These are phyloP conservation scores for Sarocladium brachiariae DNA, from an alignment of 2,329 filamentous ascomycete species.

Conservation along the genomic window DNA sequence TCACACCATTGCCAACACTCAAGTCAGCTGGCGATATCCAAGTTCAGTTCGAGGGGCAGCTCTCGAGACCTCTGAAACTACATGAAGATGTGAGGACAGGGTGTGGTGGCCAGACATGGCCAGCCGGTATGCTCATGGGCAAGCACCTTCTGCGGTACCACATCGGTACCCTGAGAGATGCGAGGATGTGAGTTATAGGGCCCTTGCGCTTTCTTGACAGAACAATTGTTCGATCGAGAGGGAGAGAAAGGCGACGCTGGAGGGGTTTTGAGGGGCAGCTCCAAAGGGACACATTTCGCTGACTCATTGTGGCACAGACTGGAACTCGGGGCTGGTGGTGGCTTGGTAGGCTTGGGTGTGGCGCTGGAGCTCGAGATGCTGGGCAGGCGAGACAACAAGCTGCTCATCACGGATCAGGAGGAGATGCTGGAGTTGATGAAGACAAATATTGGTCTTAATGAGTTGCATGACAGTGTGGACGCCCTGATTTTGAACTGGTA, in stretches of 20 bases:
- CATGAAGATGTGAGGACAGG: conserved; percentile 82
- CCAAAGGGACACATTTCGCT: not conserved
- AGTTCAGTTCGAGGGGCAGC: conserved; percentile 65
- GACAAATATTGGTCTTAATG: conserved; percentile 79
- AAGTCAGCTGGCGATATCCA: conserved; percentile 46
- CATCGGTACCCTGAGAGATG: conserved; percentile 51
- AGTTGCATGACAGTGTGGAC: conserved; percentile 54
- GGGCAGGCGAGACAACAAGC: conserved; percentile 40
- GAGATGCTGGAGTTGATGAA: conserved; percentile 83
- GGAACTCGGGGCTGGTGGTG: conserved; percentile 87
- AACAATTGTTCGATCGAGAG: not conserved
- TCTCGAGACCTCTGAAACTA: conserved; percentile 63
- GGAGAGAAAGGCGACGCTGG: not conserved
- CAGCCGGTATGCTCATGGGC: conserved; percentile 80
- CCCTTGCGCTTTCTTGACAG: not conserved
- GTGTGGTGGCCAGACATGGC: conserved; percentile 92
- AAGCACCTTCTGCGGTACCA: conserved; percentile 79
- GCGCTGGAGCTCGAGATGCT: conserved; percentile 51
- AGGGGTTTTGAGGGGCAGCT: conserved; percentile 7
- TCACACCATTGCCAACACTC: conserved; percentile 53
- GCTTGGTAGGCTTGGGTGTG: conserved; percentile 67
- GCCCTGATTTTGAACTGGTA: conserved; percentile 77
- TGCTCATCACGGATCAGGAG: conserved; percentile 80
- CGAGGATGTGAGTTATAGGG: conserved; percentile 63
- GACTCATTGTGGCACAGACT: conserved; percentile 46